Evolutionary conservation across 805 yeast species (phyloP), one percentile per base, ranked within the genome.

Genomic region (Metschnikowia similis): DNA sequence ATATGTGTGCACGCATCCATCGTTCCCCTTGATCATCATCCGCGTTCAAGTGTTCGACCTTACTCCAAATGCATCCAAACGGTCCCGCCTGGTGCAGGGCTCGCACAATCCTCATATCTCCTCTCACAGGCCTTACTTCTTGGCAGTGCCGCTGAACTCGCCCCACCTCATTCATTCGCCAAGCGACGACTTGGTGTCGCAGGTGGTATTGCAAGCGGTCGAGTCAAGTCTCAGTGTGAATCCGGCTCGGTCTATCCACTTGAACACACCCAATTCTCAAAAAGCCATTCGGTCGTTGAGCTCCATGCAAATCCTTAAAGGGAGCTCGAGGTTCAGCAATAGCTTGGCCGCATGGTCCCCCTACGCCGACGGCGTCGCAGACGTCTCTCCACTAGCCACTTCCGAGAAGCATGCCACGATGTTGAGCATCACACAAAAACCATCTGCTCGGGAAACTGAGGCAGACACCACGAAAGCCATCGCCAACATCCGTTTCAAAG

Each of bases 321-420:
- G 91, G 3, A 76, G 75, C 21, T 82, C 90, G 0, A 67, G 91
- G 47, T 79, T 79, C 56, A 74, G 84, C 0, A 69, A 77, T 29
- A 75, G 90, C 8, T 60, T 84, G 48, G 96, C 92, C 0, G 73
- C 80, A 7, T 88, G 95, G 95, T 62, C 80, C 0, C 79, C 84
- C 0, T 88, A 86, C 63, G 92, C 95, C 0, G 82, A 83, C 55
- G 82, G 82, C 0, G 67, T 72, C 0, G 80, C 82, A 6, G 96
- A 88, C 63, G 72, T 77, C 3, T 76, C 83, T 0, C 91, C 95
- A 0, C 68, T 87, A 35, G 79, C 75, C 14, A 65, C 72, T 34
- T 61, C 69, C 0, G 66, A 65, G 8, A 56, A 61, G 1, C 89
- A 84, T 59, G 54, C 66, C 2, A 52, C 72, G 1, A 50, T 80